Evolutionary conservation across 352 stramenopile genomes (phyloP).

Genomic region (Phytopythium aichiense): DNA sequence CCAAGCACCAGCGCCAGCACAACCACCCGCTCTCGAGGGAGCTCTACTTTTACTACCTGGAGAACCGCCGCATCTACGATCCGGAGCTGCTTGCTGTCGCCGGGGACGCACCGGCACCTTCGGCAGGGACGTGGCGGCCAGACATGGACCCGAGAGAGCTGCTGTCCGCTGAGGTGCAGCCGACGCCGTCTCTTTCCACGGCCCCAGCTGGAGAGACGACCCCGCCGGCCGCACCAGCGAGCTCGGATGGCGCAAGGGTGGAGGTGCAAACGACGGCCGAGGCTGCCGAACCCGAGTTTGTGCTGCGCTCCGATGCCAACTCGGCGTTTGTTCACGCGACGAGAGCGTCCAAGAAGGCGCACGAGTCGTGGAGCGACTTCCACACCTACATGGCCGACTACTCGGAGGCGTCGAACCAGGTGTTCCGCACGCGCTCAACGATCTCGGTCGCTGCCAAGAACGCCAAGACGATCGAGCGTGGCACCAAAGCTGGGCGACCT

Average conservation of each 20-base stretch:
- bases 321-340: slow-evolving; percentile 15
- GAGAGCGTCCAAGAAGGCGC: slow-evolving; percentile 36
- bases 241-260: no score
- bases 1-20: slow-evolving; percentile 64
- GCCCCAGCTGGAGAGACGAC: not conserved
- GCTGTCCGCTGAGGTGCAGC: not conserved
- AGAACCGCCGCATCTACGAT: slow-evolving; percentile 78
- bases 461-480: slow-evolving; percentile 33
- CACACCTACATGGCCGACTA: slow-evolving; percentile 55
- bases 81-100: slow-evolving; percentile 45
- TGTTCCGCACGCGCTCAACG: slow-evolving; percentile 73
- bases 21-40: slow-evolving; percentile 76
- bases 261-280: not conserved
- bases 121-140: not conserved
- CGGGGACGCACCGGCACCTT: slow-evolving; percentile 7
- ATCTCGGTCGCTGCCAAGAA: slow-evolving; percentile 61
- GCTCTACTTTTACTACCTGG: slow-evolving; percentile 69
- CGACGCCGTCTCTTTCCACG: not conserved
- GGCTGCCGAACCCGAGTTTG: not conserved
- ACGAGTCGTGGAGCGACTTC: slow-evolving; percentile 59
- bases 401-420: slow-evolving; percentile 47
- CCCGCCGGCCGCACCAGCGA: not conserved
- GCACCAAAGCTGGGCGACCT: slow-evolving; percentile 32
- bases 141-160: not conserved
- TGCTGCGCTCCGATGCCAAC: not conserved